A percentile compares a stretch with the other conserved stretches of the same genome.
Evolutionary conservation across 768 basidiomycete species (phyloP).

Genomic region (Macrolepiota dolichaula): DNA sequence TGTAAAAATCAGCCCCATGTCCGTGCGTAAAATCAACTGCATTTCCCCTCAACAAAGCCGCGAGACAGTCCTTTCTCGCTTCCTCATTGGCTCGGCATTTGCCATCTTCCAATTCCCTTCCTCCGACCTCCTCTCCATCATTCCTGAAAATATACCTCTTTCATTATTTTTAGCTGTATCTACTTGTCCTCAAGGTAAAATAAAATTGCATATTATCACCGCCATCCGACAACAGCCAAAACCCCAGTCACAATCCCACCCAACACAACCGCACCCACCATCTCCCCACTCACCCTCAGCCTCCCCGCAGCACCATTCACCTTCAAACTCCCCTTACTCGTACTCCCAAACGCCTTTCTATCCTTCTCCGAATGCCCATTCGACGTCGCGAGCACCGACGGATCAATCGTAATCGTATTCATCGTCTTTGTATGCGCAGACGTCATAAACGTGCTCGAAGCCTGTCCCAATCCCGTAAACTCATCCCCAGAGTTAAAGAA

Average conservation of each 20-base stretch:
- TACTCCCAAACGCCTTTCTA: conserved; percentile 18
- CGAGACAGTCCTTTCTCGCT: conserved; percentile 19
- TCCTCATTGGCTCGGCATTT: conserved; percentile 35
- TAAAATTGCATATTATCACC: background rate
- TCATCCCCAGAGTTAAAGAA: conserved; percentile 43
- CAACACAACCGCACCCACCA: background rate
- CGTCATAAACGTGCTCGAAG: conserved; percentile 47
- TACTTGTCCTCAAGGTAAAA: background rate
- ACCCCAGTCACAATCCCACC: conserved; percentile 3
- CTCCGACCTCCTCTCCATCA: conserved; percentile 10
- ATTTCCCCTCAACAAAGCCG: conserved; percentile 16
- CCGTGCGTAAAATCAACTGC: conserved; percentile 21
- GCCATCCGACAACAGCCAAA: conserved; percentile 3
- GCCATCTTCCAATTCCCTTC: conserved; percentile 30
- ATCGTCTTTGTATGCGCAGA: conserved; percentile 52
- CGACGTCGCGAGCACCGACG: conserved; percentile 50
- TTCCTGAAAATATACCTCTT: no score
- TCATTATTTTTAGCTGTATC: conserved; percentile 3
- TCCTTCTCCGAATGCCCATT: conserved; percentile 36
- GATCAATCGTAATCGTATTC: conserved; percentile 56
- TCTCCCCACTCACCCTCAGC: background rate
- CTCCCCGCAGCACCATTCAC: conserved; percentile 15
- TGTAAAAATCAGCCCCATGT: no score
- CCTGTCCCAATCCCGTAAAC: conserved; percentile 19
- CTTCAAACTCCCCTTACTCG: conserved; percentile 18